phyloP scores from a whole-genome alignment of 306 rosid species.

The Vachellia pachyceras region DNA sequence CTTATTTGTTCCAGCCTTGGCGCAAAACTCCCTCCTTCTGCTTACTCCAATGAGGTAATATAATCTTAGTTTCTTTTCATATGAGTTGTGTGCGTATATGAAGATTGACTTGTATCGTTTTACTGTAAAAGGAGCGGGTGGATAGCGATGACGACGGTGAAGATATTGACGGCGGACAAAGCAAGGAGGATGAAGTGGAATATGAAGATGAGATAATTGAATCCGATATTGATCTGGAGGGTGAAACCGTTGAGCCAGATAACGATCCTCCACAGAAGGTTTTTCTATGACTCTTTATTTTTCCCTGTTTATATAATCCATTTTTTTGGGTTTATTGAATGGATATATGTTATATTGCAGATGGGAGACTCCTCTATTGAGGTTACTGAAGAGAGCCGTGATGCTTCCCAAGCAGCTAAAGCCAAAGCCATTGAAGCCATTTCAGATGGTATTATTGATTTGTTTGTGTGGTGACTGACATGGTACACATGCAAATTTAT shows the following conservation, averaged over 20 bases:
- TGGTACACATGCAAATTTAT: not conserved
- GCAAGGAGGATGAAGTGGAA: conserved; percentile 61
- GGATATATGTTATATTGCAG: conserved; percentile 46
- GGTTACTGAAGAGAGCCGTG: conserved; percentile 83
- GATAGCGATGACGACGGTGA: conserved; percentile 82
- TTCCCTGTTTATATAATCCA: not conserved
- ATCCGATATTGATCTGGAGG: conserved; percentile 87
- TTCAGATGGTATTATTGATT: conserved; percentile 62
- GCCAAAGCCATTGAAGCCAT: conserved; percentile 76
- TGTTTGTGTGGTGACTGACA: conserved; percentile 6
- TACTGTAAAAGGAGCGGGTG: conserved; percentile 41
- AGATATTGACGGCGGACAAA: conserved; percentile 43
- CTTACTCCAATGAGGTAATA: conserved; percentile 65
- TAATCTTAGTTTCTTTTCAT: not conserved
- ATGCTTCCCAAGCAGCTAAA: conserved; percentile 75
- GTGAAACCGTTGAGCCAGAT: conserved; percentile 80
- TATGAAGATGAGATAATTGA: conserved; percentile 84
- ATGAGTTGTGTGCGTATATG: not conserved
- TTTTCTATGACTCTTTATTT: not conserved
- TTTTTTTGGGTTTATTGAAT: not conserved
- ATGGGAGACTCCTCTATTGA: conserved; percentile 80
- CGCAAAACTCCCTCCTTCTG: conserved; percentile 63
- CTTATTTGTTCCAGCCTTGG: conserved; percentile 58
- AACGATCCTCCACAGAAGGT: conserved; percentile 90
- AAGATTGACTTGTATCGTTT: not conserved